Evolutionary conservation across 352 stramenopile species (phyloP).

Genomic region (Peronospora belbahrii): DNA sequence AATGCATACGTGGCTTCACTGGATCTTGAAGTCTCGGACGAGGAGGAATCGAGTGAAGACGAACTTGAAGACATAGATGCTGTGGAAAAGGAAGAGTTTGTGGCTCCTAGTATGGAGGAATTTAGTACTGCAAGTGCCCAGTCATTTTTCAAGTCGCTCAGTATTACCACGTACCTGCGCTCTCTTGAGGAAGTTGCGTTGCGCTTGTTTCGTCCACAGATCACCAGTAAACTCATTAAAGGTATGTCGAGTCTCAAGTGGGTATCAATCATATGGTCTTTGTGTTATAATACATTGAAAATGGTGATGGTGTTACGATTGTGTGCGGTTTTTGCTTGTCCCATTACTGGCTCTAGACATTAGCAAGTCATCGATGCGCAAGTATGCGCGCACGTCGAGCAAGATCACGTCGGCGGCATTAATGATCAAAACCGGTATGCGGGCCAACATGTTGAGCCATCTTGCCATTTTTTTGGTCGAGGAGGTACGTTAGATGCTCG

Average conservation of each 20-base stretch:
- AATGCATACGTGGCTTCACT: slow-evolving; percentile 74
- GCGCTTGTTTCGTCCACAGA: slow-evolving; percentile 37
- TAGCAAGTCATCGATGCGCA: slow-evolving; percentile 67
- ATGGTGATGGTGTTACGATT: no score
- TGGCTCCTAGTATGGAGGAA: slow-evolving; percentile 42
- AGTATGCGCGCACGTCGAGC: slow-evolving; percentile 65
- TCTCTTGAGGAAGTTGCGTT: slow-evolving; percentile 66
- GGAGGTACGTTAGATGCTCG: slow-evolving; percentile 37
- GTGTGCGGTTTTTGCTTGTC: background rate
- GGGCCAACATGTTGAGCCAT: slow-evolving; percentile 61
- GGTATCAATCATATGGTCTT: no score
- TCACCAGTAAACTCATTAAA: slow-evolving; percentile 79
- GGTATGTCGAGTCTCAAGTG: slow-evolving; percentile 21
- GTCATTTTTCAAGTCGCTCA: slow-evolving; percentile 71
- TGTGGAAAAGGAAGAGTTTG: slow-evolving; percentile 39
- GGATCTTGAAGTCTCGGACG: slow-evolving; percentile 51
- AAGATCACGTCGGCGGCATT: slow-evolving; percentile 37
- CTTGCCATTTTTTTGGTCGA: slow-evolving; percentile 80
- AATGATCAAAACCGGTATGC: slow-evolving; percentile 78
- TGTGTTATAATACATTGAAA: no score
- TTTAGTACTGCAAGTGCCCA: slow-evolving; percentile 47
- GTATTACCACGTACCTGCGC: slow-evolving; percentile 72
- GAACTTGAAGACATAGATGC: slow-evolving; percentile 38
- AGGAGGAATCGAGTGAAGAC: slow-evolving; percentile 34
- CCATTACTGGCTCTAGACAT: slow-evolving; percentile 34